A percentile compares a stretch with the other conserved stretches of the same genome.
Conservation (phyloP, 768 basidiomycete species). For the Termitomyces sp. region DNA sequence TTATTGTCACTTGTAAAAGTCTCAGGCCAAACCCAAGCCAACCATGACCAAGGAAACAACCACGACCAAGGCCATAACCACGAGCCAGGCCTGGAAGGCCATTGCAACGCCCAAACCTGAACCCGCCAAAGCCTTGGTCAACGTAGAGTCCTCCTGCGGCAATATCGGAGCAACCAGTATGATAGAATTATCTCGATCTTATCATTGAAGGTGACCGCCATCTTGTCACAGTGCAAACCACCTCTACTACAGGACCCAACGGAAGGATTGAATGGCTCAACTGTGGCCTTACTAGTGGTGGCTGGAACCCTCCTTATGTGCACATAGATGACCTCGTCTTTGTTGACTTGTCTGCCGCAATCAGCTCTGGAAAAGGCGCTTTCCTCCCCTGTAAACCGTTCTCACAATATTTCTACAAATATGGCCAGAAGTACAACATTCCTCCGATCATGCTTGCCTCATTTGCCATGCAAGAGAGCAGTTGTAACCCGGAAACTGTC, state of each 20-base stretch:
- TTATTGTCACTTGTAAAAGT: background rate
- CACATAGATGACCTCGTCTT: conserved; percentile 43
- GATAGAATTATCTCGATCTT: conserved; percentile 9
- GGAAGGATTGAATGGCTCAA: conserved; percentile 73
- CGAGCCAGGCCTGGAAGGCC: conserved; percentile 2
- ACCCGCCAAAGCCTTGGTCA: conserved; percentile 24
- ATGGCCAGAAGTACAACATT: conserved; percentile 42
- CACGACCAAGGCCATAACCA: conserved; percentile 6
- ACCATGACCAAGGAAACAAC: conserved; percentile 1
- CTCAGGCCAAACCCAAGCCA: background rate
- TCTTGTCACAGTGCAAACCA: conserved; percentile 36
- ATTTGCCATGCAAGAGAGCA: conserved; percentile 83
- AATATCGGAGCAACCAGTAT: conserved; percentile 43
- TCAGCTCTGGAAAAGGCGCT: conserved; percentile 42
- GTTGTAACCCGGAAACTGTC: conserved; percentile 58
- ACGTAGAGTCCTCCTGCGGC: conserved; percentile 39
- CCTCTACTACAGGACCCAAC: conserved; percentile 54
- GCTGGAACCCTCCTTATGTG: conserved; percentile 72
- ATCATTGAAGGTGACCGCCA: background rate
- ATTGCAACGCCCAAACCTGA: conserved; percentile 4
- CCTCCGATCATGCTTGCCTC: conserved; percentile 77
- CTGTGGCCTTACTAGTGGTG: conserved; percentile 58
- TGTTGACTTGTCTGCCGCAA: conserved; percentile 39
- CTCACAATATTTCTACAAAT: conserved; percentile 51
- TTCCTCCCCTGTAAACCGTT: conserved; percentile 55